A percentile compares a stretch with the other conserved stretches of the same genome.
phyloP scores from a whole-genome alignment of 2,329 filamentous ascomycete species.

The Fusarium piperis region DNA sequence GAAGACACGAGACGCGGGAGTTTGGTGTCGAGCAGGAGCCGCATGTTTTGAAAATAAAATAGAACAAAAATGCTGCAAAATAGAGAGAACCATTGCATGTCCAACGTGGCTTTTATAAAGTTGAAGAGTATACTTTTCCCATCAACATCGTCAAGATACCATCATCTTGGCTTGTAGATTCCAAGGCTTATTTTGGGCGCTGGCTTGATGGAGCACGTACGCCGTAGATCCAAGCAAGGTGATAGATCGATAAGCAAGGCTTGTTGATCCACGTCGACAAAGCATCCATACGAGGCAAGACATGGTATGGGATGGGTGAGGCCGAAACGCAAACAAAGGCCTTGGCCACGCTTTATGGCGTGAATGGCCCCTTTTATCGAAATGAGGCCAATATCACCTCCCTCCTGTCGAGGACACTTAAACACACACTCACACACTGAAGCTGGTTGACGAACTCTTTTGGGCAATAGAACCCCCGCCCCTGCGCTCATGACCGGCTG shows the following conservation, averaged over 20 bases:
- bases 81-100: neutral
- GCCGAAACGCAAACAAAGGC: neutral
- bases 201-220: constrained; percentile 3
- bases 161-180: neutral
- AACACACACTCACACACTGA: neutral
- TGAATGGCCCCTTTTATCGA: neutral
- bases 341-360: neutral
- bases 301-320: neutral
- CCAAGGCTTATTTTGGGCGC: neutral
- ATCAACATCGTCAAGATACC: neutral
- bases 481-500: constrained; percentile 39
- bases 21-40: neutral
- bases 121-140: neutral
- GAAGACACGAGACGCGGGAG: neutral
- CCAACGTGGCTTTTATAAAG: neutral
- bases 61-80: neutral
- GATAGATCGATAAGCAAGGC: constrained; percentile 26
- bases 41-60: neutral
- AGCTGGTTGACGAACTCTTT: constrained; percentile 22
- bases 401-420: neutral
- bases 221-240: constrained; percentile 9
- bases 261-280: constrained; percentile 16
- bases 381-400: neutral
- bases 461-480: constrained; percentile 35
- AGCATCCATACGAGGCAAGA: neutral